phyloP scores from a whole-genome alignment of 2,329 filamentous ascomycete genomes.

The Chrysoporthe austroafricana region DNA sequence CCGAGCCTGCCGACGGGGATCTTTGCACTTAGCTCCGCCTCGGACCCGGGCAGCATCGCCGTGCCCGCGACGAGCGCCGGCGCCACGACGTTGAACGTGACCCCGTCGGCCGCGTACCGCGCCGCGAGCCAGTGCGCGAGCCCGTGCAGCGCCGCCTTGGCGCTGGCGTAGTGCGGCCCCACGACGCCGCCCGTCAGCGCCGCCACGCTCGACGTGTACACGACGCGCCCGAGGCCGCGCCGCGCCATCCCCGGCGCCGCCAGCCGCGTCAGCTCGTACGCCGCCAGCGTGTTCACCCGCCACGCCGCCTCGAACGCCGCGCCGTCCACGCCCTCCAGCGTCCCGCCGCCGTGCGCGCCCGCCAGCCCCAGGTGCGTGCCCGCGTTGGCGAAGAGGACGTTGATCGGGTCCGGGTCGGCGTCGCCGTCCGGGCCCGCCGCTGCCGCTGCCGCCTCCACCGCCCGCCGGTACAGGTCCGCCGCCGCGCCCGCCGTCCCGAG shows the following conservation, averaged over 20 bases:
- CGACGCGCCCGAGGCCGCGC: constrained; percentile 19
- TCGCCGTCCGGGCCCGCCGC: background rate
- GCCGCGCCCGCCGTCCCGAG: constrained; percentile 1
- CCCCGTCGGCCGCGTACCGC: constrained; percentile 8
- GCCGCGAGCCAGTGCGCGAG: constrained; percentile 14
- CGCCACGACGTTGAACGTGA: constrained; percentile 25
- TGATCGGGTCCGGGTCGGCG: constrained; percentile 3
- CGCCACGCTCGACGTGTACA: constrained; percentile 24
- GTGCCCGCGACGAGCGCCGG: constrained; percentile 23
- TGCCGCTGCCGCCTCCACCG: background rate
- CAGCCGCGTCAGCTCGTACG: constrained; percentile 21
- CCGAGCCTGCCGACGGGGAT: constrained; percentile 21
- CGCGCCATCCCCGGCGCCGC: constrained; percentile 15
- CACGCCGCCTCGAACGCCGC: constrained; percentile 22
- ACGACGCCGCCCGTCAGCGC: constrained; percentile 23
- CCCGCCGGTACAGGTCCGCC: background rate
- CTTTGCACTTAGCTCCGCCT: constrained; percentile 3
- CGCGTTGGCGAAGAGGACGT: constrained; percentile 25
- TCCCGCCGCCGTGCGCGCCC: constrained; percentile 10
- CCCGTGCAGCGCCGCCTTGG: constrained; percentile 24
- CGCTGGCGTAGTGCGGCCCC: constrained; percentile 23
- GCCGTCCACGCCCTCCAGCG: constrained; percentile 13
- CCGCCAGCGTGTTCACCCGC: constrained; percentile 22
- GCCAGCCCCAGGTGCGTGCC: constrained; percentile 17
- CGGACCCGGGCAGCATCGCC: constrained; percentile 17